Base-by-base conservation (phyloP, 495 filamentous ascomycete species). In the Friedmanniomyces simplex region DNA sequence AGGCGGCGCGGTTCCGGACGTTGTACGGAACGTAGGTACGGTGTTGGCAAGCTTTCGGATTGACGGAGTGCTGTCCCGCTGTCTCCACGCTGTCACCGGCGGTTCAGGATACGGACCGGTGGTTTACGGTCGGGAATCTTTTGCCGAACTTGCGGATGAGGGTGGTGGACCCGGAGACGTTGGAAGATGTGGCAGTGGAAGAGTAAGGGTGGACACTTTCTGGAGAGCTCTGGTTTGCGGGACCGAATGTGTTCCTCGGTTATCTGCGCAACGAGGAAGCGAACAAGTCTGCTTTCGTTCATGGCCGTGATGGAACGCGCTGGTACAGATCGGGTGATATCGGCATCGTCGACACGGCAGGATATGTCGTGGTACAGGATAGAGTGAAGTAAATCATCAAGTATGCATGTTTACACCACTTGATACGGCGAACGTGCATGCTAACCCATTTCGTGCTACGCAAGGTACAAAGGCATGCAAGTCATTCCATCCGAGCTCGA, bases 401-500 rank as follows among this genome's bases (percentile, higher is more conserved):
- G 55, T 69, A 22, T n/a, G 43, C 18, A 8, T 6, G 21, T 6
- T 47, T 7, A n/a, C 6, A 6, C 34, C n/a, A n/a, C 16, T 37
- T 37, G 34, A 37, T 37, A 8, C 34, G 16, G 8, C 8, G 34
- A 37, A 16, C 8, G 8, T 8, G 34, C 16, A 16, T 37, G 34
- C 34, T 37, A 37, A 37, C 16, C n/a, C n/a, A n/a, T 37, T 37
- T 37, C 34, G 34, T 37, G 34, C 21, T n/a, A n/a, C n/a, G n/a
- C 11, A 11, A 47, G 43, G 20, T 47, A 69, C 34, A 68, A 68
- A 45, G 69, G 69, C 6, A 49, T 60, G 25, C 69, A 71, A 42
- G 68, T 71, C 25, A 68, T 66, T 5, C 69, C 69, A 0, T 89
- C 90, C 2, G 91, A 96, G 68, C 76, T 95, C 6, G 91, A 95